phyloP scores from a whole-genome alignment of 495 filamentous ascomycete genomes.

The Podospora conica region DNA sequence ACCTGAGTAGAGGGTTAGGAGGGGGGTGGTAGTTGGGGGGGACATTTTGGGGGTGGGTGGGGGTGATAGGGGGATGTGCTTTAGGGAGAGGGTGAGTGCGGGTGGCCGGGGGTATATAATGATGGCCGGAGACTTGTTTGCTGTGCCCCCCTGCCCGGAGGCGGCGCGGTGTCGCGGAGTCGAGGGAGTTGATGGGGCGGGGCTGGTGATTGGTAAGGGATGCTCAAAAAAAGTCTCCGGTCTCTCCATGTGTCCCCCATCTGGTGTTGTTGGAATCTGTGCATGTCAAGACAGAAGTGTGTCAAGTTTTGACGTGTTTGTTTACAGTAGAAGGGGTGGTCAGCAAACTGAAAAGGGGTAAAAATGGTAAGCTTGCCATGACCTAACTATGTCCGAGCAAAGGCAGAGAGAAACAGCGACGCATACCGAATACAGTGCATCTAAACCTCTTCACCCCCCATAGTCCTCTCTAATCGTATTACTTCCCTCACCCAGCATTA shows the following conservation, averaged over 20 bases:
- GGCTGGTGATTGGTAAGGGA: neutral
- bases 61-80: neutral
- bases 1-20: slow-evolving; percentile 15
- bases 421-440: neutral
- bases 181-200: neutral
- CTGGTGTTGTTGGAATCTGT: neutral
- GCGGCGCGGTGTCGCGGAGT: neutral
- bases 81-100: neutral
- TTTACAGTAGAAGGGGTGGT: neutral
- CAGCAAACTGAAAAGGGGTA: neutral
- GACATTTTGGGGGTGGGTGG: neutral
- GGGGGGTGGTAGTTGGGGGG: neutral
- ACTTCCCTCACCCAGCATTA: neutral
- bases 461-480: neutral
- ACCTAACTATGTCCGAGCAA: too few relatives aligned
- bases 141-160: neutral
- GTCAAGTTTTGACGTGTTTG: neutral
- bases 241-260: too few relatives aligned
- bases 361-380: neutral
- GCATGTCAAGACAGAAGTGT: neutral
- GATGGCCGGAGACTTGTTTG: too few relatives aligned
- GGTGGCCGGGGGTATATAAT: neutral
- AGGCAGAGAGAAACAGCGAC: neutral
- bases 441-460: too few relatives aligned
- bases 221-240: too few relatives aligned